Percentiles rank a stretch among this genome's conserved stretches.
Evolutionary conservation across 2,329 filamentous ascomycete species (phyloP).

Genomic region (Epichloe scottii): DNA sequence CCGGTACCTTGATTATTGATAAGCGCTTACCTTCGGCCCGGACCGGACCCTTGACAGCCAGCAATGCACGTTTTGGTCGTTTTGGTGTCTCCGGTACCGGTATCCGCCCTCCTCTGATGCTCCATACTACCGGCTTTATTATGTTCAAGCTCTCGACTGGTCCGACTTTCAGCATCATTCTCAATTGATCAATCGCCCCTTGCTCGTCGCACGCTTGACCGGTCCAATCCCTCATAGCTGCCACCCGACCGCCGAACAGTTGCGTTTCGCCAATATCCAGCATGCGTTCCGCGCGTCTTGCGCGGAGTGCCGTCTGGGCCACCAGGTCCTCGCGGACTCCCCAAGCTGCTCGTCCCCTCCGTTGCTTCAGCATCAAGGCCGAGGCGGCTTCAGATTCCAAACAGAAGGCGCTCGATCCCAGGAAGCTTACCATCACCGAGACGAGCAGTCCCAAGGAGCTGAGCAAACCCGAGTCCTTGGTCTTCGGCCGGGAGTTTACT

Average conservation of each 20-base stretch:
- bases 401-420: conserved; percentile 61
- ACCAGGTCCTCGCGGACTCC: conserved; percentile 23
- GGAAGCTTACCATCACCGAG: conserved; percentile 61
- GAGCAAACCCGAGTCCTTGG: conserved; percentile 62
- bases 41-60: background rate
- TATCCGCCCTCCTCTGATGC: background rate
- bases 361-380: conserved; percentile 40
- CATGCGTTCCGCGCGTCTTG: conserved; percentile 20
- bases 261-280: background rate
- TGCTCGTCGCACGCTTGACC: background rate
- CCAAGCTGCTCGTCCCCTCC: conserved; percentile 17
- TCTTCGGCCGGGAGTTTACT: conserved; percentile 87
- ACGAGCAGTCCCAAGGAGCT: conserved; percentile 65
- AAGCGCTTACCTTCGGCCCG: conserved; percentile 4
- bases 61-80: too few relatives aligned
- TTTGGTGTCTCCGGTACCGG: conserved; percentile 6
- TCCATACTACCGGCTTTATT: background rate
- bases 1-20: background rate
- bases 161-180: background rate
- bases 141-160: background rate
- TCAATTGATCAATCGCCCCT: background rate
- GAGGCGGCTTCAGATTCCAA: conserved; percentile 36
- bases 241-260: background rate
- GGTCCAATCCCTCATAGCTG: background rate
- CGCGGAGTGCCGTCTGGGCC: conserved; percentile 21